Base-by-base conservation (phyloP, 1,139 yeast genomes). In the Zygotorulaspora mrakii region DNA sequence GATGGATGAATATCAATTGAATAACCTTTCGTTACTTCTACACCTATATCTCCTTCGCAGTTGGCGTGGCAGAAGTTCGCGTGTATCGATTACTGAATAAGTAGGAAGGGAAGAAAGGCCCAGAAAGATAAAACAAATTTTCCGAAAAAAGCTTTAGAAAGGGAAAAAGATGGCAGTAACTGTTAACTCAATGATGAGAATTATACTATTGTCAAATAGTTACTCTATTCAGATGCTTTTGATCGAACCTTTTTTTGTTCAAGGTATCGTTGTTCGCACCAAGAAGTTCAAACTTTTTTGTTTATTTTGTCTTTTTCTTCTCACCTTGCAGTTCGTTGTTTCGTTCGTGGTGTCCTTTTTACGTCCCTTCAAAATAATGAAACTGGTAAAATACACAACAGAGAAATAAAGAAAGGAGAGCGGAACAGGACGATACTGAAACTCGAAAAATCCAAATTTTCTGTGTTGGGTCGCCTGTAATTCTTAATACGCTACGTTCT, bases 291-390 rank as follows among this genome's bases (percentile, higher is more conserved):
- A 24, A 24, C 27, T 28, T n/a, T n/a, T n/a, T 28, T 28, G 31
- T 28, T 28, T 28, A 28, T 28, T 28, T 28, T 17, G 31, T 28
- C 31, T 28, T 17, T 28, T 28, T 28, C 31, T 14, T 28, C 14
- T 14, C n/a, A n/a, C n/a, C n/a, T n/a, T n/a, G n/a, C n/a, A n/a
- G n/a, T n/a, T n/a, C n/a, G 29, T n/a, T 16, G 16, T 13, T 25
- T 25, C 29, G 29, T 25, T 25, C 29, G 29, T 25, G 31, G 18
- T 16, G 31, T 28, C 20, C 16, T 16, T 20, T 20, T 25, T 25
- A n/a, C 16, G 28, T 28, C 31, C 20, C 31, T 28, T 28, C 31
- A 28, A 28, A 14, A 7, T 9, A 4, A 4, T 16, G 3, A 20
- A 20, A 20, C 9, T 20, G 9, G 22, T 9, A 9, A 20, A 20